Conservation (phyloP, 2,329 filamentous ascomycete genomes). For the Grosmannia serpens region DNA sequence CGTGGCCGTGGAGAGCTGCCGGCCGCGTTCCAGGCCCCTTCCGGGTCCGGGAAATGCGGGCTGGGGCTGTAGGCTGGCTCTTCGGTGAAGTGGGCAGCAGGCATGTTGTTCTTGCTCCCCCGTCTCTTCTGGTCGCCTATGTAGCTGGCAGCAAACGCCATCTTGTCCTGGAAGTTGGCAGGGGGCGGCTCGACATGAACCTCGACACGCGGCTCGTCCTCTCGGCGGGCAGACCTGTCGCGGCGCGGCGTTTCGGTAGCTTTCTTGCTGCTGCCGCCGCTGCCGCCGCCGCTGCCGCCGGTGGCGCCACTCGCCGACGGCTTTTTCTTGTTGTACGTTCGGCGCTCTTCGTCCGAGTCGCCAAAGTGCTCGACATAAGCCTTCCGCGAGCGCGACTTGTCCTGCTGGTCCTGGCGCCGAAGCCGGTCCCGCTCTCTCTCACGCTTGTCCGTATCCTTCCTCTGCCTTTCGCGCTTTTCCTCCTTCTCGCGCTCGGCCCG, state of each 20-base stretch:
- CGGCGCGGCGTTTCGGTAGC: constrained; percentile 14
- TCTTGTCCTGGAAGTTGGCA: constrained; percentile 6
- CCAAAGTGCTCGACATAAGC: constrained; percentile 15
- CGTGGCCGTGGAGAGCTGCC: constrained; percentile 2
- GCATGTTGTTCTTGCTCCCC: constrained; percentile 8
- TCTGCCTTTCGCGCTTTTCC: constrained; percentile 24
- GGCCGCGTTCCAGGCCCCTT: constrained; percentile 5
- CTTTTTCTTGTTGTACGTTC: constrained; percentile 15
- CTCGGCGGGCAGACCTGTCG: constrained; percentile 10
- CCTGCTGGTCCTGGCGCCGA: constrained; percentile 17
- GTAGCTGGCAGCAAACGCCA: constrained; percentile 14
- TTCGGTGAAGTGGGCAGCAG: not conserved
- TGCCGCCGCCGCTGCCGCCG: not conserved
- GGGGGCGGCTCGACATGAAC: not conserved
- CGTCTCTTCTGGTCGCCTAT: constrained; percentile 9
- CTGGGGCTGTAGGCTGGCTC: constrained; percentile 3
- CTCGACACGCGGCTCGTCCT: constrained; percentile 5
- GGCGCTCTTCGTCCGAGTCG: constrained; percentile 17
- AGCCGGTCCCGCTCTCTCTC: constrained; percentile 15
- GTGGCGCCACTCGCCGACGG: not conserved
- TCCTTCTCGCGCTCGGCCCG: constrained; percentile 13
- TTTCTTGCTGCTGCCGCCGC: constrained; percentile 18
- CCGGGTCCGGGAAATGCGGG: constrained; percentile 11
- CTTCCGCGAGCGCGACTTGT: constrained; percentile 15
- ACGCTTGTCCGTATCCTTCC: constrained; percentile 19